Conservation (phyloP, 768 basidiomycete genomes). For the Crucibulum laeve region DNA sequence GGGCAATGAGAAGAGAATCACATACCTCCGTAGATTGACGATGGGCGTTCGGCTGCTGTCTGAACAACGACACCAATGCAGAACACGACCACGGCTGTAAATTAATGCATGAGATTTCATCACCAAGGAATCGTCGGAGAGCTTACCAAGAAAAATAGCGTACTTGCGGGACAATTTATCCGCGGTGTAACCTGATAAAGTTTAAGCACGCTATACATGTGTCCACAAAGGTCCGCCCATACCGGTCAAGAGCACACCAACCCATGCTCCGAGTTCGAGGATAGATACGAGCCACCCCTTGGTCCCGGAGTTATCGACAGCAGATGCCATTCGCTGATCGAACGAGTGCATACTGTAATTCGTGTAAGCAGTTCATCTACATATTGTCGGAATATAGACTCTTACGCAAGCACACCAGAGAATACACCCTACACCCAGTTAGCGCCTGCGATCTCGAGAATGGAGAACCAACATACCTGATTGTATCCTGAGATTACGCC, state of each 20-base stretch:
- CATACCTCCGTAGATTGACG: constrained; percentile 62
- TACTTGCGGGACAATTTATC: constrained; percentile 74
- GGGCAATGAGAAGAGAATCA: background rate
- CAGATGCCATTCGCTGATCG: constrained; percentile 49
- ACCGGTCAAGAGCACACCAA: constrained; percentile 70
- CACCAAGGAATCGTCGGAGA: background rate
- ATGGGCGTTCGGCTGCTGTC: constrained; percentile 48
- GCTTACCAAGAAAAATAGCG: constrained; percentile 55
- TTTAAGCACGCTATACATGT: background rate
- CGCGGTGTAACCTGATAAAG: constrained; percentile 46
- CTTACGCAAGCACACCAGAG: constrained; percentile 65
- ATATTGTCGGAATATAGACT: constrained; percentile 4
- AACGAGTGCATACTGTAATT: constrained; percentile 45
- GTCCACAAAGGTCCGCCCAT: background rate
- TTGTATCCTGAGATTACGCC: constrained; percentile 47
- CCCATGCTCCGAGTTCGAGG: constrained; percentile 73
- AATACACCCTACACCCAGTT: constrained; percentile 55
- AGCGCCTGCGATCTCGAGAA: background rate
- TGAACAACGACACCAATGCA: constrained; percentile 75
- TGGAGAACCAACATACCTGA: constrained; percentile 33
- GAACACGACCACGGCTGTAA: constrained; percentile 52
- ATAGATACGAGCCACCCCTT: constrained; percentile 76
- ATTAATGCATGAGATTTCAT: constrained; percentile 3
- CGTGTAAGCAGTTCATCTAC: background rate
- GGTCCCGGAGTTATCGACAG: constrained; percentile 42